These are phyloP conservation scores for Globisporangium acanthophoron DNA, from an alignment of 352 stramenopile genomes.

Conservation along the genomic window DNA sequence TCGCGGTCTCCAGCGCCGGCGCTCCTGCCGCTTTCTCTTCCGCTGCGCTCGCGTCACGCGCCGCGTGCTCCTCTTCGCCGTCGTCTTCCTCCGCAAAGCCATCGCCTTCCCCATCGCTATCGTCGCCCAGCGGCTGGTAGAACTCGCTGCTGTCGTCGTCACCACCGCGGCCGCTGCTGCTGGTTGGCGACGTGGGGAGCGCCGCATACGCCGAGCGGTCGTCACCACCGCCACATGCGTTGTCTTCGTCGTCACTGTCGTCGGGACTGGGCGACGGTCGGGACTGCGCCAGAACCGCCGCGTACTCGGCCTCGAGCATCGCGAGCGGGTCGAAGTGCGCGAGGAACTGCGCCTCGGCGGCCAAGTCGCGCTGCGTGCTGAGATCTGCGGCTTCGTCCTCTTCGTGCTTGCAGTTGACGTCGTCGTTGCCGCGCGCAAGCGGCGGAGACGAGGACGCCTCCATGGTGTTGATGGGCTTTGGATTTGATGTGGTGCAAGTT, in stretches of 20 bases:
- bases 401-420: not conserved
- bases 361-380: not conserved
- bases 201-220: conserved; percentile 11
- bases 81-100: conserved; percentile 3
- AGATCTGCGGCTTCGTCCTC: too few species aligned
- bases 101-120: conserved; percentile 11
- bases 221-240: conserved; percentile 14
- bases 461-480: too few species aligned
- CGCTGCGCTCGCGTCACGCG: not conserved
- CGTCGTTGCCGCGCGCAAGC: not conserved
- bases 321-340: conserved; percentile 41
- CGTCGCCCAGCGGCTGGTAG: conserved; percentile 10
- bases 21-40: not conserved
- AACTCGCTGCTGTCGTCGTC: conserved; percentile 12
- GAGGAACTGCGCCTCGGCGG: conserved; percentile 24
- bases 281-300: conserved; percentile 43
- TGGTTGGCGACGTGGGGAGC: conserved; percentile 13
- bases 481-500: too few species aligned
- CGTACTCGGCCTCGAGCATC: conserved; percentile 59
- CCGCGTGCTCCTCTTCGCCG: not conserved
- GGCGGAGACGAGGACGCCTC: not conserved
- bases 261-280: not conserved
- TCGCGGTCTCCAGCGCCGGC: conserved; percentile 22
- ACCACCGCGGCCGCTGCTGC: not conserved
- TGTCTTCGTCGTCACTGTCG: conserved; percentile 16